These are phyloP conservation scores for Heterococcus sp. DNA, from an alignment of 108 stramenopile genomes.

Conservation along the genomic window DNA sequence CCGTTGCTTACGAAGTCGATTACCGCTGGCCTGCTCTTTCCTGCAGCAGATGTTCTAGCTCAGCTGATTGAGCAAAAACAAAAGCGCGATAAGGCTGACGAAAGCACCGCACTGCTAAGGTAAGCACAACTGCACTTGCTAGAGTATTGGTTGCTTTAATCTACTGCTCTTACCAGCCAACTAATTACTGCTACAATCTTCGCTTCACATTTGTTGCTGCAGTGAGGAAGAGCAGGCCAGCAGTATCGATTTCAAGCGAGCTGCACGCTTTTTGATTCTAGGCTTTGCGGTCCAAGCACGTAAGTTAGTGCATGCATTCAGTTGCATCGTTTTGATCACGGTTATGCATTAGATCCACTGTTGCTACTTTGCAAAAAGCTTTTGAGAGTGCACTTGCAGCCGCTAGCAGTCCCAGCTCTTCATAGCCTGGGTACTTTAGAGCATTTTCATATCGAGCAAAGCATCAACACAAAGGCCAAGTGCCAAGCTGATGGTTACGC, in stretches of 20 bases:
- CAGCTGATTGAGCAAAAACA: not conserved
- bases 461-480: not conserved
- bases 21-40: not conserved
- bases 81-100: not conserved
- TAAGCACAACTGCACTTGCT: too few relatives aligned
- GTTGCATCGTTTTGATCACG: not conserved
- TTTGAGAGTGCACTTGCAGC: not conserved
- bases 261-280: conserved; percentile 75
- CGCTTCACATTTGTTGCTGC: not conserved
- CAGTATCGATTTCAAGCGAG: conserved; percentile 63
- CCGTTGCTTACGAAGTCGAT: not conserved
- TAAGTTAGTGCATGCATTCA: conserved; percentile 10
- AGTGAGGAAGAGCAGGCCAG: too few relatives aligned
- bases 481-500: too few relatives aligned
- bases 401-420: not conserved
- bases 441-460: not conserved
- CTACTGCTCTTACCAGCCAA: not conserved
- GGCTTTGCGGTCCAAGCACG: conserved; percentile 86
- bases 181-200: not conserved
- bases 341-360: not conserved
- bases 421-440: too few relatives aligned
- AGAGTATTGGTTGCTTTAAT: not conserved
- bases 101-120: too few relatives aligned
- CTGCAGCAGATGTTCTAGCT: not conserved
- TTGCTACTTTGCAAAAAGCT: not conserved